Evolutionary conservation across 352 stramenopile genomes (phyloP), one percentile per base, ranked within the genome.

Genomic region (Phytopythium sindhum): DNA sequence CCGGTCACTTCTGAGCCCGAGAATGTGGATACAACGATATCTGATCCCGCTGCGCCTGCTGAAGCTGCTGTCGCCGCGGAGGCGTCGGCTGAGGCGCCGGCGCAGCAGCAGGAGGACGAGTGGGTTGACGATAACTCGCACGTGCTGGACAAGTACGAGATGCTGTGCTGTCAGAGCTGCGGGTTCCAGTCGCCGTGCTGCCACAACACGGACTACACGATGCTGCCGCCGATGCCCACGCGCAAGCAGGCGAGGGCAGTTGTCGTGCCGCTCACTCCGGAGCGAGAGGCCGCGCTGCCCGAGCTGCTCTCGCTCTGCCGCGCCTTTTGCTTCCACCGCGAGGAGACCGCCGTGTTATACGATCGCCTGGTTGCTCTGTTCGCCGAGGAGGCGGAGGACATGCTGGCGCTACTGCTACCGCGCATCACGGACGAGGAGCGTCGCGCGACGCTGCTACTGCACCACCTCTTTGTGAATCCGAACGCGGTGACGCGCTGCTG

Each of bases 111-210:
- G 31, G 42, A 2, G 14, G 54, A 57, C 26, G 50, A 59, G 21
- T 45, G 29, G 19, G 53, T 59, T 39, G 68, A 75, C 59, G 77
- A 85, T 60, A 65, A 81, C 41, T 64, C 61, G 14, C 75, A 86
- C 47, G 73, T 89, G 14, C 61, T 89, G 45, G 73, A 85, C 3
- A 86, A 89, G 61, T 89, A 81, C 62, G 72, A 76, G 62, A 61
- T 77, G 55, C 69, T 89, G 29, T 89, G 80, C 65, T 71, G 61
- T 12, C 77, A 86, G 59, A 86, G 77, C 58, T 86, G 75, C 57
- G 77, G 77, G 29, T 89, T 89, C 55, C 80, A 89, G 63, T 73
- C 73, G 17, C 80, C 77, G 11, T 88, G 79, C 61, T 88, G 79
- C 64, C 73, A 89, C 61, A 78, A 84, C 31, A 41, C 68, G 4